These are phyloP conservation scores for Debaryomycetaceae sp. DNA, from an alignment of 1,139 yeast species.

Conservation along the genomic window DNA sequence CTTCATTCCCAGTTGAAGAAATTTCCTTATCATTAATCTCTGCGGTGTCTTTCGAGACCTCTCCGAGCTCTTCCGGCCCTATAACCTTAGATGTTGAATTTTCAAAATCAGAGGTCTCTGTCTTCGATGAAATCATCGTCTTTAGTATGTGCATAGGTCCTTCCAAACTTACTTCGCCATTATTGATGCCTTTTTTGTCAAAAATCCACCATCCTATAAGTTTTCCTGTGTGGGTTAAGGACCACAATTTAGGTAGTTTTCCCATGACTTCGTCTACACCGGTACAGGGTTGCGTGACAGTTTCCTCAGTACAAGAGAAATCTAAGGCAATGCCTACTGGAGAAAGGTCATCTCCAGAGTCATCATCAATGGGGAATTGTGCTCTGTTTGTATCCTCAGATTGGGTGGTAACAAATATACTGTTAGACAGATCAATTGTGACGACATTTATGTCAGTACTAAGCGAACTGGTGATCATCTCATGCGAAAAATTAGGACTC, in stretches of 20 bases:
- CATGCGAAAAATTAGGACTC: slow-evolving; percentile 25
- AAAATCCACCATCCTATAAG: slow-evolving; percentile 65
- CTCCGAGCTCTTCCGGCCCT: background rate
- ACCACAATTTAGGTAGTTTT: slow-evolving; percentile 61
- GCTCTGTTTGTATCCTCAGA: slow-evolving; percentile 71
- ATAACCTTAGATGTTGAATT: background rate
- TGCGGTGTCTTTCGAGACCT: background rate
- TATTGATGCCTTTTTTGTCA: slow-evolving; percentile 45
- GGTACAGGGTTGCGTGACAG: slow-evolving; percentile 51
- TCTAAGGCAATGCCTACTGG: slow-evolving; percentile 71
- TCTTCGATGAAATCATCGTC: background rate
- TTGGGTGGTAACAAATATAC: slow-evolving; percentile 29
- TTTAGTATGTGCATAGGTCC: slow-evolving; percentile 9
- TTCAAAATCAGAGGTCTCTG: background rate
- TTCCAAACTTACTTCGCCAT: slow-evolving; percentile 19
- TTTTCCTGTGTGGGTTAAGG: slow-evolving; percentile 60
- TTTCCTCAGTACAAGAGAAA: slow-evolving; percentile 35
- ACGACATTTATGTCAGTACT: slow-evolving; percentile 58
- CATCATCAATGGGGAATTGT: slow-evolving; percentile 64
- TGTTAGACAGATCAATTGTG: slow-evolving; percentile 23
- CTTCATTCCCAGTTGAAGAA: background rate
- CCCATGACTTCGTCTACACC: slow-evolving; percentile 53
- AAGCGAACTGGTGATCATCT: slow-evolving; percentile 55
- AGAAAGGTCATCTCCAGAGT: slow-evolving; percentile 62
- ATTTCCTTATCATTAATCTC: background rate